Evolutionary conservation across 176 grass and related monocot genomes (phyloP).

Genomic region (Thinopyrum elongatum): DNA sequence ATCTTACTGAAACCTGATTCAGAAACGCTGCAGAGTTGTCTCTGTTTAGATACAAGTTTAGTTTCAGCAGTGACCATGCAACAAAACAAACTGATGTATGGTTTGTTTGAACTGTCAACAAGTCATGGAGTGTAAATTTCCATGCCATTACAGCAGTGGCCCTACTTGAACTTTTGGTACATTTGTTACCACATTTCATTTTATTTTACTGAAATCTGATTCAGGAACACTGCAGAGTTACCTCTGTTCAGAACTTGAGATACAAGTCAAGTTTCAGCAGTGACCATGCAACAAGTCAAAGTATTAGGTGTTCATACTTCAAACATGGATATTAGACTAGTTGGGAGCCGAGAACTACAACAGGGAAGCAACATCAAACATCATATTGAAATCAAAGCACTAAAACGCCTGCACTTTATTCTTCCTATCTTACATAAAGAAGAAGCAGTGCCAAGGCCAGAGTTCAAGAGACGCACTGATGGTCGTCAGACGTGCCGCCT

Average conservation of each 20-base stretch:
- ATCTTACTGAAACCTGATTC: background rate
- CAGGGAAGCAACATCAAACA: background rate
- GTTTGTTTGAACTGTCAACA: no score
- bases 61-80: background rate
- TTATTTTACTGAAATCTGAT: background rate
- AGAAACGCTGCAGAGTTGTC: background rate
- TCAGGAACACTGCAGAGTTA: background rate
- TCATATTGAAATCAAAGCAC: background rate
- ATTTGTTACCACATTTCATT: background rate
- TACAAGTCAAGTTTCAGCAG: background rate
- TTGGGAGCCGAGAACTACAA: background rate
- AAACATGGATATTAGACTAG: background rate
- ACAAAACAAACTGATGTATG: background rate
- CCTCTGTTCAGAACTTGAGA: background rate
- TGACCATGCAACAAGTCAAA: background rate
- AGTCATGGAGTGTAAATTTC: background rate
- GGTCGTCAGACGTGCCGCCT: conserved; percentile 29
- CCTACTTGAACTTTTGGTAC: background rate
- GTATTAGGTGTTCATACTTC: background rate
- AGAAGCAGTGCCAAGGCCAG: no score
- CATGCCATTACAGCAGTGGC: background rate
- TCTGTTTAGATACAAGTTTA: background rate
- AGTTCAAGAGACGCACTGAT: background rate
- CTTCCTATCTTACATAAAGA: background rate
- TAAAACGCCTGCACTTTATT: background rate